Percentiles rank a stretch among this genome's conserved stretches.
Evolutionary conservation across 2,329 filamentous ascomycete species (phyloP).

Genomic region (Rachicladosporium sp.): DNA sequence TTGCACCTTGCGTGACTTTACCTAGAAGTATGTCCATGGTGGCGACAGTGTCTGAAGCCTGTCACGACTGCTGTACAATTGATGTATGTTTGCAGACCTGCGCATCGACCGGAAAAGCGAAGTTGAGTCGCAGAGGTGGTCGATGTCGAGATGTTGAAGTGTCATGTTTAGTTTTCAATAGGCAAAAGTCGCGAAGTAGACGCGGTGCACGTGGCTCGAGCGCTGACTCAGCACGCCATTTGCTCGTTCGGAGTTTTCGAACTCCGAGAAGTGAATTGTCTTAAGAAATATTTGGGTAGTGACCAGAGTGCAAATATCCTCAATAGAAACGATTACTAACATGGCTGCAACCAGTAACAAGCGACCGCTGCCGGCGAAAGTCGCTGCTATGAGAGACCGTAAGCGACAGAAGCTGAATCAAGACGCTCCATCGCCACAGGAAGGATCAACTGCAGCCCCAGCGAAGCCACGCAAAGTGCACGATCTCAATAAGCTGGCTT

Average conservation of each 20-base stretch:
- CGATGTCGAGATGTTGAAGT: too few relatives aligned
- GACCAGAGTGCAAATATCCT: too few relatives aligned
- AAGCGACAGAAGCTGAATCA: slow-evolving; percentile 32
- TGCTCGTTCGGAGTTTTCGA: too few relatives aligned
- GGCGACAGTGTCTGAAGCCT: slow-evolving; percentile 2
- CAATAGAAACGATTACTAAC: neutral
- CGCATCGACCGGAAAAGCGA: too few relatives aligned
- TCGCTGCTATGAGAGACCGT: slow-evolving; percentile 27
- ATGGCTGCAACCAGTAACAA: slow-evolving; percentile 20
- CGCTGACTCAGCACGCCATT: too few relatives aligned
- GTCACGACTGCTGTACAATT: neutral
- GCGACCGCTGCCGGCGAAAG: slow-evolving; percentile 26
- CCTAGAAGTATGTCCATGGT: slow-evolving; percentile 60
- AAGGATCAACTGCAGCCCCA: slow-evolving; percentile 5
- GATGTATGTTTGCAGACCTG: too few relatives aligned
- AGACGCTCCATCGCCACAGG: slow-evolving; percentile 1
- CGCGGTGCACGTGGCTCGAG: too few relatives aligned
- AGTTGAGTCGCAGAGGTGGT: too few relatives aligned
- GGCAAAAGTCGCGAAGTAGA: too few relatives aligned
- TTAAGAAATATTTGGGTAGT: too few relatives aligned
- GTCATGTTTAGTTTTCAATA: too few relatives aligned
- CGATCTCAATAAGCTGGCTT: slow-evolving; percentile 42
- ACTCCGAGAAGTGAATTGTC: too few relatives aligned
- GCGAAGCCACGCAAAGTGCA: slow-evolving; percentile 9
- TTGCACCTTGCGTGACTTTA: slow-evolving; percentile 63